Conservation (phyloP, 1,284 basidiomycete genomes). For the Ganoderma resinaceum region DNA sequence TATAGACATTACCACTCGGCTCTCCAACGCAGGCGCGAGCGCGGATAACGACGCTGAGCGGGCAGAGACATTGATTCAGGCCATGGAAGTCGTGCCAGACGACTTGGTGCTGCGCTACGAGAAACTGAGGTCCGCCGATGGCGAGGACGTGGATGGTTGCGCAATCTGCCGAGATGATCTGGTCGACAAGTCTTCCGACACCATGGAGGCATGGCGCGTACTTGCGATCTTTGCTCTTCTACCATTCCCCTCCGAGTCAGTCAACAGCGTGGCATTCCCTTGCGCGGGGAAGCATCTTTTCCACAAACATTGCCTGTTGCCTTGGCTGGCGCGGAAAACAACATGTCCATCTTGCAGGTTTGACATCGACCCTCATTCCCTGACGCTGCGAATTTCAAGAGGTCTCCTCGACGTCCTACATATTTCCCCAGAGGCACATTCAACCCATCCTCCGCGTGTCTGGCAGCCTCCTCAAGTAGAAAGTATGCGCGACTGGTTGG, state of each 20-base stretch:
- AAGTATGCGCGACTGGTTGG: slow-evolving; percentile 35
- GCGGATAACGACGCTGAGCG: slow-evolving; percentile 34
- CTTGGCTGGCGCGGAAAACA: slow-evolving; percentile 42
- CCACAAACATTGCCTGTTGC: slow-evolving; percentile 38
- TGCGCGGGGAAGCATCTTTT: slow-evolving; percentile 43
- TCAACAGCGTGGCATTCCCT: slow-evolving; percentile 37
- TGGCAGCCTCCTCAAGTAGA: slow-evolving; percentile 37
- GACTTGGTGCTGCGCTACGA: slow-evolving; percentile 39
- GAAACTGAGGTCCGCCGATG: slow-evolving; percentile 34
- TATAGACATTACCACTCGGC: slow-evolving; percentile 9
- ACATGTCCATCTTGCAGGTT: slow-evolving; percentile 43
- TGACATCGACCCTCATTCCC: slow-evolving; percentile 41
- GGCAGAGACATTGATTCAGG: slow-evolving; percentile 35
- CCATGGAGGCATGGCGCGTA: slow-evolving; percentile 7
- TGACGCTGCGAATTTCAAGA: slow-evolving; percentile 31
- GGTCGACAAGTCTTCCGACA: slow-evolving; percentile 15
- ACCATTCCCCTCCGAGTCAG: slow-evolving; percentile 28
- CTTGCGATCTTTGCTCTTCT: slow-evolving; percentile 20
- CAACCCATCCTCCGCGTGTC: slow-evolving; percentile 1
- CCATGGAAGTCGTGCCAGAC: slow-evolving; percentile 35
- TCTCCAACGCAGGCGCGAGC: not conserved
- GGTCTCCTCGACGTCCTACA: slow-evolving; percentile 10
- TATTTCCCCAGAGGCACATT: not conserved
- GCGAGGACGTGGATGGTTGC: slow-evolving; percentile 37
- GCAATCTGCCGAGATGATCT: slow-evolving; percentile 40